Percentiles rank a stretch among this genome's conserved stretches.
phyloP scores from a whole-genome alignment of 805 yeast genomes.

The Monosporozyma servazzii region DNA sequence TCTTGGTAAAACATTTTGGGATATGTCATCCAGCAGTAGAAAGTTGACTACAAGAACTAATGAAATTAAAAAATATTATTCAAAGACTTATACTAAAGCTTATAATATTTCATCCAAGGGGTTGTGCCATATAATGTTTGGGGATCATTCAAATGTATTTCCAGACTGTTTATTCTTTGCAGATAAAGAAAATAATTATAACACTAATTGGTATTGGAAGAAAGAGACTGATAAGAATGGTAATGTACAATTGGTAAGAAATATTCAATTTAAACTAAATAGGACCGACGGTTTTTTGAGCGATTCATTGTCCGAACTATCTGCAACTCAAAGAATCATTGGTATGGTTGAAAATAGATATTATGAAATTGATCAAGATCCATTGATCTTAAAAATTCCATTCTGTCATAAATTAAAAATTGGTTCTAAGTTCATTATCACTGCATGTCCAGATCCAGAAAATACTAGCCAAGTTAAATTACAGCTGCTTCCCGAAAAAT shows the following conservation, averaged over 20 bases:
- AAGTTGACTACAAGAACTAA: slow-evolving; percentile 7
- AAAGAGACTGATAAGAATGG: slow-evolving; percentile 6
- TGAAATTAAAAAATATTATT: slow-evolving; percentile 30
- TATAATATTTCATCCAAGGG: slow-evolving; percentile 68
- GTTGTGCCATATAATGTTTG: slow-evolving; percentile 66
- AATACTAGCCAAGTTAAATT: slow-evolving; percentile 1
- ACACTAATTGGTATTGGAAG: slow-evolving; percentile 17
- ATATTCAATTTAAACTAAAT: slow-evolving; percentile 22
- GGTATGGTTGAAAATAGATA: slow-evolving; percentile 43
- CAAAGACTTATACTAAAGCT: slow-evolving; percentile 26
- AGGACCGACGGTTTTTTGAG: slow-evolving; percentile 16
- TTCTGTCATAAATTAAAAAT: slow-evolving; percentile 34
- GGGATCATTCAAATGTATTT: slow-evolving; percentile 58
- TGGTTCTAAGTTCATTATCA: slow-evolving; percentile 20
- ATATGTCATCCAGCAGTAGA: slow-evolving; percentile 3
- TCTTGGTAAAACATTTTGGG: slow-evolving; percentile 10
- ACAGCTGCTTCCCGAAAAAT: slow-evolving; percentile 6
- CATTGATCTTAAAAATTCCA: slow-evolving; percentile 40
- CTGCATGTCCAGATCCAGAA: slow-evolving; percentile 9
- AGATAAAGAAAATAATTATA: slow-evolving; percentile 30
- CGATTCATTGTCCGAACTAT: slow-evolving; percentile 6
- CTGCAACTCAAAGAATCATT: slow-evolving; percentile 40
- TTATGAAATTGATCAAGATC: slow-evolving; percentile 46
- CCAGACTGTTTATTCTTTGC: slow-evolving; percentile 13
- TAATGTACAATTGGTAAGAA: slow-evolving; percentile 15